Evolutionary conservation across 495 filamentous ascomycete genomes (phyloP).

Genomic region (Darksidea phi): DNA sequence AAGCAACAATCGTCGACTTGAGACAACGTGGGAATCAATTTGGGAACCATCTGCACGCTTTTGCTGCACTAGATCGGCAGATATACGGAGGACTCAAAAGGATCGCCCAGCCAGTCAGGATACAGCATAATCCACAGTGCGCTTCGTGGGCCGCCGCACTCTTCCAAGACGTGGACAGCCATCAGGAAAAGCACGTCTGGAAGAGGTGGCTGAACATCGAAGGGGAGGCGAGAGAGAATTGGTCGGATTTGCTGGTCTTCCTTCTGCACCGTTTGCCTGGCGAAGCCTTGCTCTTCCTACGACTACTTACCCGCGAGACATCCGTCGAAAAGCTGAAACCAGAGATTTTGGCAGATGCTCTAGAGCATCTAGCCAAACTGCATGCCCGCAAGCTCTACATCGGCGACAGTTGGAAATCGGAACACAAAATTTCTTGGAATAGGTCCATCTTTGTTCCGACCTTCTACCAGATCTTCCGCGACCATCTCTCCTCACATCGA

Average conservation of each 20-base stretch:
- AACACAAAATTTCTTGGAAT: neutral
- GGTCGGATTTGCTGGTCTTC: constrained; percentile 40
- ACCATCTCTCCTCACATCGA: constrained; percentile 15
- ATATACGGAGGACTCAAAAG: constrained; percentile 1
- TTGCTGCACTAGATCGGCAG: constrained; percentile 14
- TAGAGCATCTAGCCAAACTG: constrained; percentile 38
- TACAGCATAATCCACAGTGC: constrained; percentile 11
- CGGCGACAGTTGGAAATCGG: neutral
- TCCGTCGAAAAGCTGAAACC: neutral
- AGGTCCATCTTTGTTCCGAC: constrained; percentile 13
- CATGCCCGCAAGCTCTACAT: neutral
- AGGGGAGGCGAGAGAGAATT: neutral
- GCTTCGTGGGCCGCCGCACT: neutral
- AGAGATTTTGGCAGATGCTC: constrained; percentile 50
- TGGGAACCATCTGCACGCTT: neutral
- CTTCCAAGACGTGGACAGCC: neutral
- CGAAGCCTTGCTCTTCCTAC: constrained; percentile 50
- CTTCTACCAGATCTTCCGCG: constrained; percentile 15
- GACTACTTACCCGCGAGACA: constrained; percentile 41
- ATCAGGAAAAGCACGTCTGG: neutral
- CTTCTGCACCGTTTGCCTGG: constrained; percentile 49
- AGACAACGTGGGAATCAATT: neutral
- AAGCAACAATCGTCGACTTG: neutral
- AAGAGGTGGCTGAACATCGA: constrained; percentile 2
- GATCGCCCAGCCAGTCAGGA: neutral